Evolutionary conservation across 176 grass and related monocot genomes (phyloP).

Genomic region (Calamus simplicifolius): DNA sequence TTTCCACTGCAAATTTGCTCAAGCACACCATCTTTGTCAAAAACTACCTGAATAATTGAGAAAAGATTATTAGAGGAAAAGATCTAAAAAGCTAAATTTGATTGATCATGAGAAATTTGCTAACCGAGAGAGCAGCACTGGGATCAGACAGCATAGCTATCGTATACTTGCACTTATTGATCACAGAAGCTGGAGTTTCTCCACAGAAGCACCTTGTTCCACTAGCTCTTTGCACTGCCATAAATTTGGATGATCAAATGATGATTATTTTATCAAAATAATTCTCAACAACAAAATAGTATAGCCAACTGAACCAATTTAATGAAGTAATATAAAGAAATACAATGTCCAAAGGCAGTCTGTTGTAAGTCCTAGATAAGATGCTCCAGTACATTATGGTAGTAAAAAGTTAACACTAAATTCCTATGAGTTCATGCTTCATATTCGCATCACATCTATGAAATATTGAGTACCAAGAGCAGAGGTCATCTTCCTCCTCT

Average conservation of each 20-base stretch:
- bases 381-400: too few species aligned
- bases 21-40: conserved; percentile 89
- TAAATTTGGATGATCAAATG: not conserved
- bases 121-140: conserved; percentile 71
- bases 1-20: conserved; percentile 73
- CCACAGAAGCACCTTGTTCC: conserved; percentile 62
- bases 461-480: too few species aligned
- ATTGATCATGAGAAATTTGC: not conserved
- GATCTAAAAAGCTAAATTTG: not conserved
- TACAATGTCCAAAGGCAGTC: too few species aligned
- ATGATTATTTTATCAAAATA: too few species aligned
- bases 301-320: too few species aligned
- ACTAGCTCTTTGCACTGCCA: conserved; percentile 75
- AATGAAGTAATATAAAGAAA: too few species aligned
- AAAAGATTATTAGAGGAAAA: conserved; percentile 1
- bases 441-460: too few species aligned
- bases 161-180: conserved; percentile 88
- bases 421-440: too few species aligned
- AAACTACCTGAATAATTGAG: conserved; percentile 55
- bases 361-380: too few species aligned
- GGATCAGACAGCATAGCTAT: conserved; percentile 99
- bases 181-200: conserved; percentile 73
- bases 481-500: too few species aligned
- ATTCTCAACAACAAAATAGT: too few species aligned
- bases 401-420: too few species aligned